Base-by-base conservation (phyloP, 2,329 filamentous ascomycete genomes). In the Hypomyces perniciosus region DNA sequence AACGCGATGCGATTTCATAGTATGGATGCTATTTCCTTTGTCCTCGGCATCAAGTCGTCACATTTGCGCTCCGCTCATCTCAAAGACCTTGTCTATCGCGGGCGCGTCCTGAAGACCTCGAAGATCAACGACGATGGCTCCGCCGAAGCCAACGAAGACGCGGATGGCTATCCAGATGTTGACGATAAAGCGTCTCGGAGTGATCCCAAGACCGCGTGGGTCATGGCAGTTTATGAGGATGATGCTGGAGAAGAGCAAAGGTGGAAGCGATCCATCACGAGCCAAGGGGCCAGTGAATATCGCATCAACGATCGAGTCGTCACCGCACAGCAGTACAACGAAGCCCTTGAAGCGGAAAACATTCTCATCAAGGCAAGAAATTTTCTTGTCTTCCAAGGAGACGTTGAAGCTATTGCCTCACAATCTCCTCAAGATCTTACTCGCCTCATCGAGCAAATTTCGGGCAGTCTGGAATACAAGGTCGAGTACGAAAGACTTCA, bases 21-120 rank as follows among this genome's bases (percentile, higher is more conserved):
- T 54, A 99, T 99, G 93, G 93, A 99, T 68, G 93, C 93, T 60
- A 99, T 99, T 61, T 99, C 93, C 59, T 99, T 99, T 71, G 93
- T 99, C 53, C 81, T 99, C 51, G 93, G 93, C 58, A 97, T 99
- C 69, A 96, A 97, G 68, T 99, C 93, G 3, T 95, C 92, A n/a
- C 92, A 97, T 68, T 78, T 99, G 49, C 90, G 93, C 62, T 99
- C 95, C 4, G 84, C 90, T 34, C 90, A 97, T 63, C 81, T 99
- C 27, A 89, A 90, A 69, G 93, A 99, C 66, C 80, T 99, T 34
- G 89, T 99, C 49, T 99, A 99, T 68, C 91, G 93, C 58, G 95
- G 93, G 47, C 87, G 92, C 58, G 90, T 97, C 9, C 78, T 99
- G 62, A 89, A 91, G 63, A 92, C 89, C 10, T 90, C 90, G 33